These are phyloP conservation scores for Chrysoporthe puriensis DNA, from an alignment of 2,329 filamentous ascomycete species.

Conservation along the genomic window DNA sequence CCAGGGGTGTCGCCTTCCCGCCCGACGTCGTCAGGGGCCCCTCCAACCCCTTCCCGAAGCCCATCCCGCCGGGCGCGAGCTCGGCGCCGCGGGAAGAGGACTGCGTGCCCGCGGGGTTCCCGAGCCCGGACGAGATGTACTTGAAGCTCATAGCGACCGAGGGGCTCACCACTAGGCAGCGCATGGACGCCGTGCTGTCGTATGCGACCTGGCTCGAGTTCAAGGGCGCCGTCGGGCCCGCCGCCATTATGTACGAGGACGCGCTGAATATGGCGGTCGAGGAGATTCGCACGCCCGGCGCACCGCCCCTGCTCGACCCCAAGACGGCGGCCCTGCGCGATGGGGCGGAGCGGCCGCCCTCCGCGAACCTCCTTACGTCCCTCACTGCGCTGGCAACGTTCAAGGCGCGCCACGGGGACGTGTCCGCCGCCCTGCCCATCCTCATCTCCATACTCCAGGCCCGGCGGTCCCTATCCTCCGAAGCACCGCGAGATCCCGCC, in stretches of 20 bases:
- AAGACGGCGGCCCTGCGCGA: constrained; percentile 68
- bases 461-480: constrained; percentile 60
- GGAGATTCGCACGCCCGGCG: constrained; percentile 45
- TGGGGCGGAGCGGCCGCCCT: constrained; percentile 56
- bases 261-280: constrained; percentile 74
- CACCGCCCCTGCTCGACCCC: constrained; percentile 57
- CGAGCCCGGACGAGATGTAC: constrained; percentile 76
- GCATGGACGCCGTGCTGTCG: constrained; percentile 77
- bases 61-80: constrained; percentile 66
- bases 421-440: constrained; percentile 75
- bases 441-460: constrained; percentile 84
- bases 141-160: constrained; percentile 78
- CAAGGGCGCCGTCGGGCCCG: constrained; percentile 67
- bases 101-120: constrained; percentile 66
- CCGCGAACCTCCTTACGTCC: constrained; percentile 72
- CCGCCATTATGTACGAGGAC: constrained; percentile 74
- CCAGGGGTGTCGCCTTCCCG: constrained; percentile 68
- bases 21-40: constrained; percentile 77
- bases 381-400: constrained; percentile 80
- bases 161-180: constrained; percentile 79
- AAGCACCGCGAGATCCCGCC: constrained; percentile 21
- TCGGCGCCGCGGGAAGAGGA: constrained; percentile 74
- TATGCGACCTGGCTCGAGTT: constrained; percentile 87
- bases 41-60: constrained; percentile 79
- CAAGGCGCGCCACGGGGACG: constrained; percentile 69